Base-by-base conservation (phyloP, 306 rosid species). In the Clitoria ternatea region DNA sequence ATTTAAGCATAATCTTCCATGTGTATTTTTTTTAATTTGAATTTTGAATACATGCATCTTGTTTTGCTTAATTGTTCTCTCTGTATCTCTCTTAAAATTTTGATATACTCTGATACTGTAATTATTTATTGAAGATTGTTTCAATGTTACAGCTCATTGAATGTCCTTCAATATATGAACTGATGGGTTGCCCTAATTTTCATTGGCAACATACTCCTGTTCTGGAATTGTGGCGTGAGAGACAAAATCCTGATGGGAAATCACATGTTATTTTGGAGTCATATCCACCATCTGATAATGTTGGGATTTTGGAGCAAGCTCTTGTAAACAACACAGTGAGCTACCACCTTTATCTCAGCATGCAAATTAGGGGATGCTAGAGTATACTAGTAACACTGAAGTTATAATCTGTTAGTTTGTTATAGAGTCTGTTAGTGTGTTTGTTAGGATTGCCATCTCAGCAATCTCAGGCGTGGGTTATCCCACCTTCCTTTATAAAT, bases 141-240 rank as follows among this genome's bases (percentile, higher is more conserved):
- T 60, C 64, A 60, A 60, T 84, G 22, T 71, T 54, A 68, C 95
- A 94, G 99, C 85, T 91, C 77, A 87, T 91, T 72, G 99, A 91
- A 69, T 94, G 99, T 35, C 99, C 99, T 29, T 85, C 97, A n/a
- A 12, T 94, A 2, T 94, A 94, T 10, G 99, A 94, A 69, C 81
- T 94, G 70, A 87, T 85, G 91, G 90, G 89, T 8, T 54, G 82
- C 69, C 78, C 89, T 13, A 79, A 80, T 77, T 91, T 85, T 73
- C 77, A 73, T 12, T 94, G 99, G 99, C 73, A 87, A 75, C 82
- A 85, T 49, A 30, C 45, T 70, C 99, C 99, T 20, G 66, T 71
- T 56, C 74, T 94, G 27, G 95, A 90, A 85, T 70, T 94, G 73
- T 94, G 96, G 96, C 90, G 89, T 73, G 82, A 84, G 75, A 87